Base-by-base conservation (phyloP, 768 basidiomycete species). In the Calocera cornea region DNA sequence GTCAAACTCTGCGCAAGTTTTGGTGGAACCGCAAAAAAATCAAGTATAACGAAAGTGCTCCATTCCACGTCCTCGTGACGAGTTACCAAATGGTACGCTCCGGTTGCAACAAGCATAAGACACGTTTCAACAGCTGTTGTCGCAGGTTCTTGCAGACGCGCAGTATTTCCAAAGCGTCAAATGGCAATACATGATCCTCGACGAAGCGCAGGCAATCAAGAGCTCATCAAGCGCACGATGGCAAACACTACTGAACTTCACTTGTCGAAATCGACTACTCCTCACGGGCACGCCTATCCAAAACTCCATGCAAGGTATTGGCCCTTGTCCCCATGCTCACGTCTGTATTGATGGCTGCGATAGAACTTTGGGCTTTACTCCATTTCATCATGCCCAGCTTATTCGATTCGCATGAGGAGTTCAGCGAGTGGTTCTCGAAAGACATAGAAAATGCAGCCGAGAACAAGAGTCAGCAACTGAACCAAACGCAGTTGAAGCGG, bases 111-210 rank as follows among this genome's bases (percentile, higher is more conserved):
- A 1, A 12, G 29, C 41, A 36, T 1, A 40, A 27, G 41, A 68
- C 2, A 65, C 12, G 1, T 11, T n/a, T 41, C 65, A 50, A 65
- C 22, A 11, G 38, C 65, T 17, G 63, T 14, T 66, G 34, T 40
- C 60, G 0, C 72, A 93, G 91, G 87, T 95, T 63, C 94, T 92
- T 1, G 90, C 92, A 80, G 97, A 98, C 75, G 94, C 97, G 74
- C 92, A 97, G 72, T 97, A 99, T 78, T 95, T 99, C 78, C 92
- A 97, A 74, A 85, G 90, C 41, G 88, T 97, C 70, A 95, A 93
- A 74, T 99, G 97, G 97, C 97, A 99, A 78, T 99, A 98, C 75
- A 98, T 98, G 95, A 86, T 99, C 68, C 82, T 99, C n/a, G 97
- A 99, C 73, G 97, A 99, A 77, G 97, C 97, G 1, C 97, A 99